These are phyloP conservation scores for Tuber umbilicatum DNA, from an alignment of 495 filamentous ascomycete species.

Conservation along the genomic window DNA sequence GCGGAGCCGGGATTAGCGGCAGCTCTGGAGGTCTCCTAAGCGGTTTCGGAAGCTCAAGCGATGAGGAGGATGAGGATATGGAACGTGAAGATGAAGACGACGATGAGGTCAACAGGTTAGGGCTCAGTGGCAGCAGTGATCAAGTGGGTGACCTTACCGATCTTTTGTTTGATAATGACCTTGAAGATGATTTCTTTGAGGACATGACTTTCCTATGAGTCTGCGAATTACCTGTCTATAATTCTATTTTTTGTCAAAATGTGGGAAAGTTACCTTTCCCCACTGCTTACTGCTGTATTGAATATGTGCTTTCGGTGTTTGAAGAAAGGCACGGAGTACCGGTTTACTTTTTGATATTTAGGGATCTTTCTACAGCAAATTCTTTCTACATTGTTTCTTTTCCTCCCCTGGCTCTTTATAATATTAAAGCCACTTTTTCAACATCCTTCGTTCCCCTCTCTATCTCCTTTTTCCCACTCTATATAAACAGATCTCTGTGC, in stretches of 20 bases:
- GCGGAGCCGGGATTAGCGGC: constrained; percentile 56
- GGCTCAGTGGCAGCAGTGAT: constrained; percentile 41
- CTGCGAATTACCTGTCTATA: constrained; percentile 29
- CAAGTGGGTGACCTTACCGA: constrained; percentile 43
- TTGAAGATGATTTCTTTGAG: constrained; percentile 39
- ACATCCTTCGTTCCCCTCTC: constrained; percentile 8
- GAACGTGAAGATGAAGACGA: constrained; percentile 76
- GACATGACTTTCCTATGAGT: constrained; percentile 41
- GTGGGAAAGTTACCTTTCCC: background rate
- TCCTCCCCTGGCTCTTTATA: constrained; percentile 22
- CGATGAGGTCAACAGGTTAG: constrained; percentile 42
- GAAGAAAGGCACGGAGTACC: constrained; percentile 1
- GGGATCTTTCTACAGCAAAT: background rate
- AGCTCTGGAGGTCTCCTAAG: constrained; percentile 68
- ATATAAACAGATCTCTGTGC: constrained; percentile 25
- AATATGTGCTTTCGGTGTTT: constrained; percentile 1
- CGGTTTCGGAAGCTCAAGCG: constrained; percentile 92
- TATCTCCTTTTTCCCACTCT: constrained; percentile 20
- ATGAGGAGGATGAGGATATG: constrained; percentile 94
- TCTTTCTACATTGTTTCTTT: constrained; percentile 5
- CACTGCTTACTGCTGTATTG: background rate
- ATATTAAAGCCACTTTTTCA: constrained; percentile 15
- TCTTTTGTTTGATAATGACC: constrained; percentile 41
- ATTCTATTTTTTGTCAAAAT: constrained; percentile 15
- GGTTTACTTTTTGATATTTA: constrained; percentile 1